Base-by-base conservation (phyloP, 2,329 filamentous ascomycete species). In the Nemania serpens region DNA sequence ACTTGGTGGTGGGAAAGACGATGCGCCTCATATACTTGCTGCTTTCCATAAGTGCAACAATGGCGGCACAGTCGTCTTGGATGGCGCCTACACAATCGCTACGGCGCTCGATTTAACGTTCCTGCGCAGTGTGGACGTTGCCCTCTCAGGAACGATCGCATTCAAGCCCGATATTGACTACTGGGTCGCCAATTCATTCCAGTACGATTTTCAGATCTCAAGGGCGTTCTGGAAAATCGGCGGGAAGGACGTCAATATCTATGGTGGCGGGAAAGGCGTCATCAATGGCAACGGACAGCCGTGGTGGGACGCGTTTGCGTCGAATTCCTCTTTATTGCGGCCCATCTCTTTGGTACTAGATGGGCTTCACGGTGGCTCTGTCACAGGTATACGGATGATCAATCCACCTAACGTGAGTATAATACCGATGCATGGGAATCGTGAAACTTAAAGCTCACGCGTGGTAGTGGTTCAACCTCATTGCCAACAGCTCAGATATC, bases 111-210 rank as follows among this genome's bases (percentile, higher is more conserved):
- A 91, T 67, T 73, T 90, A 66, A 88, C 85, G 0, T 89, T 88
- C 71, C 75, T 90, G 17, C 78, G 85, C 45, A 77, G 84, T 64
- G 79, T 91, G 33, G 88, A 91, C 71, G 75, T 90, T 4, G 82
- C 84, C 77, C 77, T 76, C 58, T 73, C 71, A 0, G 86, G 85
- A 20, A 81, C 80, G 20, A 79, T 90, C 18, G 77, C 82, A 58
- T 91, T 91, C 75, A 84, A 82, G 57, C 82, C 60, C 52, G 85
- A 91, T 70, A 87, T 86, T 1, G 81, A 85, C 65, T 91, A 90
- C 74, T 91, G 88, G 88, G 81, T 87, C 64, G 80, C 79, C 9
- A 81, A 89, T 68, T 79, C 81, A 43, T 90, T 90, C 78, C 81
- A 82, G 57, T 86, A 87, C 25, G 77, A 76, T 5, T 91, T 85